Base-by-base conservation (phyloP, 176 grass and related monocot genomes). In the Tillandsia fasciculata region DNA sequence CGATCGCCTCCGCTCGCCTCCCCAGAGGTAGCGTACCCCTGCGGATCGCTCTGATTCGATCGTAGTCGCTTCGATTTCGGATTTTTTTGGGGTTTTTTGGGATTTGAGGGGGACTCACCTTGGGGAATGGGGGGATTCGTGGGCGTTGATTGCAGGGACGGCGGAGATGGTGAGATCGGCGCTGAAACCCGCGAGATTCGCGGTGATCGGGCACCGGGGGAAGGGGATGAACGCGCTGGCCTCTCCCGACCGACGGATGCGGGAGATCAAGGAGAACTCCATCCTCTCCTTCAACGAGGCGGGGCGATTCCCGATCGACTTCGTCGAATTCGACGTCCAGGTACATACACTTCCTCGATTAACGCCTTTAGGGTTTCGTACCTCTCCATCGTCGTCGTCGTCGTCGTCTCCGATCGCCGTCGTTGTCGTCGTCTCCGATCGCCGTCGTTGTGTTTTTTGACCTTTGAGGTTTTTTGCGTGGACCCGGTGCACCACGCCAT, bases 311-410 rank as follows among this genome's bases (percentile, higher is more conserved):
- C 65, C 94, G 68, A 72, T 90, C 84, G 94, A 90, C 69, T 82
- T 85, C 79, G 86, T 92, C 80, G 86, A 97, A 83, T 93, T 97
- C 82, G 94, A 93, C 77, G 94, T 90, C 11, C 93, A 97, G 86
- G 93, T 96, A 79, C 12, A 15, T 26, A 53, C 20, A 59, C 12
- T 59, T 18, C 20, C 14, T 18, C 12, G 20, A 7, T 59, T 2
- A 9, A 59, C 24, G 24, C 51, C 51, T 2, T 53, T 53, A 53
- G 24, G 24, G 29, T 33, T 33, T 42, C 33, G 4, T 42, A 8
- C 4, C 33, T 42, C 33, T 42, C 33, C 33, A 3, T 42, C 33
- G 33, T 42, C 33, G 0, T 42, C 33, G 4, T 42, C 33, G 33
- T 42, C 33, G 33, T 42, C 33, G 5, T 42, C 33, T 42, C 33